Conservation (phyloP, 495 filamentous ascomycete genomes). For the Aspergillus taichungensis region DNA sequence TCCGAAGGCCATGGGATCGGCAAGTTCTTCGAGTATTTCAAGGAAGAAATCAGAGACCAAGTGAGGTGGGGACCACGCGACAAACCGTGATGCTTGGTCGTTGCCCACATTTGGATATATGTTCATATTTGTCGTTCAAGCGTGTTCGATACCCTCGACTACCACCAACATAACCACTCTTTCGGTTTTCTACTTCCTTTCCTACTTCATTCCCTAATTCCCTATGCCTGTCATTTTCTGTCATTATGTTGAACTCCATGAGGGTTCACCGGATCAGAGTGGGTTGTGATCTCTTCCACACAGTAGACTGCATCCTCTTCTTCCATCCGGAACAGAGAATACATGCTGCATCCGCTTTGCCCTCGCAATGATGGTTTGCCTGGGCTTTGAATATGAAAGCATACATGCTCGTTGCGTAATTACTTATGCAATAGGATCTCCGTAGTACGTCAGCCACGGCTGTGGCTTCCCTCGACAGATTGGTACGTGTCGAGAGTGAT, state of each 20-base stretch:
- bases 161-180: too few species aligned
- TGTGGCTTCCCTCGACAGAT: too few species aligned
- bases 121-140: too few species aligned
- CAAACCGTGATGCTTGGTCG: constrained; percentile 19
- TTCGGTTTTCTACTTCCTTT: not conserved
- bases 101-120: not conserved
- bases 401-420: constrained; percentile 10
- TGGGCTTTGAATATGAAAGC: constrained; percentile 23
- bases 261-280: constrained; percentile 36
- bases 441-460: too few species aligned
- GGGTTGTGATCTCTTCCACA: constrained; percentile 34
- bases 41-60: constrained; percentile 52
- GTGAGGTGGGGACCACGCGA: constrained; percentile 38
- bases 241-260: not conserved
- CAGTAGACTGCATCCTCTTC: constrained; percentile 41
- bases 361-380: constrained; percentile 12
- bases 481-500: too few species aligned
- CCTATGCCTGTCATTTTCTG: too few species aligned
- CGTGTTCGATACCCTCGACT: not conserved
- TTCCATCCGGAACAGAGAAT: constrained; percentile 39
- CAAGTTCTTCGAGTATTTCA: constrained; percentile 46
- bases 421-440: too few species aligned
- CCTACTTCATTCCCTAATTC: not conserved
- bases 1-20: constrained; percentile 18
- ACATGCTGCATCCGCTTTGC: constrained; percentile 21